These are phyloP conservation scores for Phytophthora citrophthora DNA, from an alignment of 352 stramenopile genomes.

Conservation along the genomic window DNA sequence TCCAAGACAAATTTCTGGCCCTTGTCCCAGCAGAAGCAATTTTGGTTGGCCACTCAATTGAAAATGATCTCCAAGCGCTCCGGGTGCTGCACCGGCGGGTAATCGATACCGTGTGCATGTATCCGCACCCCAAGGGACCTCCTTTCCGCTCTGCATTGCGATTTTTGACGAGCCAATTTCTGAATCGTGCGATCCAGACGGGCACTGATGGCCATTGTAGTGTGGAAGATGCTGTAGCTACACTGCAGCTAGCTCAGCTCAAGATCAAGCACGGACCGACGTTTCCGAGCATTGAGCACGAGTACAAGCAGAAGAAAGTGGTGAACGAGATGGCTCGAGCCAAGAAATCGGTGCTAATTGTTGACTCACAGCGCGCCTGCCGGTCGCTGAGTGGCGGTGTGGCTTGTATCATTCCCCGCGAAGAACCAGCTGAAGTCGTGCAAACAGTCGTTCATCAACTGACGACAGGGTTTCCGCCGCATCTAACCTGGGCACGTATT, in stretches of 20 bases:
- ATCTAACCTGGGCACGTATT: conserved; percentile 80
- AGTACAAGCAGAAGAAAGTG: conserved; percentile 83
- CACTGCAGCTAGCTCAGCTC: conserved; percentile 75
- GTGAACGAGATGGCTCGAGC: conserved; percentile 68
- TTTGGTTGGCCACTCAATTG: conserved; percentile 89
- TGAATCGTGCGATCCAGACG: conserved; percentile 79
- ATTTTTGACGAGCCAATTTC: conserved; percentile 75
- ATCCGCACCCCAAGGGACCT: conserved; percentile 79
- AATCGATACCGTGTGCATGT: conserved; percentile 86
- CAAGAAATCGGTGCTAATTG: conserved; percentile 84
- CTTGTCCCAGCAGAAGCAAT: conserved; percentile 75
- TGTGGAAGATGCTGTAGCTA: conserved; percentile 79
- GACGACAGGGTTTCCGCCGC: conserved; percentile 80
- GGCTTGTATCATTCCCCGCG: conserved; percentile 65
- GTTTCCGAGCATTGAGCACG: conserved; percentile 74
- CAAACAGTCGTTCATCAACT: conserved; percentile 75
- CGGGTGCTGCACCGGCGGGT: conserved; percentile 73
- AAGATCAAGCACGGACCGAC: conserved; percentile 80
- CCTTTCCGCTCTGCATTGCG: conserved; percentile 81
- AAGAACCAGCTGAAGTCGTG: conserved; percentile 55
- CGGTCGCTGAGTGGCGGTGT: conserved; percentile 68
- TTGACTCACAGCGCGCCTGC: conserved; percentile 70
- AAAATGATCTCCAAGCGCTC: conserved; percentile 85
- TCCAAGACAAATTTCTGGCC: conserved; percentile 68
- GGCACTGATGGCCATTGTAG: conserved; percentile 79